Evolutionary conservation across 495 filamentous ascomycete species (phyloP), one percentile per base, ranked within the genome.

Genomic region (Hypoxylon fuscum): DNA sequence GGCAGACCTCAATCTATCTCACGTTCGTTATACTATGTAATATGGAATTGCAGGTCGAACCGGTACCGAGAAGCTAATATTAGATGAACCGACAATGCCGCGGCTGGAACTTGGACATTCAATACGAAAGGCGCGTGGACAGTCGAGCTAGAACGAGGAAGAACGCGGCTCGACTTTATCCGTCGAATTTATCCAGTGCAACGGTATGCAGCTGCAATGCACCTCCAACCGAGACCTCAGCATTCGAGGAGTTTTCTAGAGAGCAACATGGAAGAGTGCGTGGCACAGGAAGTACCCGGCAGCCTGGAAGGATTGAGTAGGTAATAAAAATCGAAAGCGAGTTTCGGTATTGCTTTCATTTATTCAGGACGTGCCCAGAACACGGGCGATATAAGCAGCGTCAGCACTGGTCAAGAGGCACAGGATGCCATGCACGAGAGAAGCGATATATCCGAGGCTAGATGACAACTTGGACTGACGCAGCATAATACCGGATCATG

Each of bases 221-320:
- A 66, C 44, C 55, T 48, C 34, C 25, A 32, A 56, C 55, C 25
- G 40, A 40, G 41, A 52, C 51, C 50, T 60, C 55, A n/a, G 35
- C 45, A 45, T 48, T 51, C 51, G 31, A 51, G 62, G 41, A 60
- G 45, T 15, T 41, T 5, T 55, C 11, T n/a, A 41, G 45, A 14
- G 14, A 59, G 40, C 46, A 32, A n/a, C n/a, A n/a, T n/a, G n/a
- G n/a, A 43, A 46, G 7, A 29, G 34, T 29, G 46, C 34, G 44
- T 66, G 46, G 51, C 31, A 43, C 40, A 40, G n/a, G n/a, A n/a
- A 56, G 42, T 48, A 54, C 18, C 63, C 63, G 57, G 57, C 42
- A 61, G 57, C 63, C 52, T 58, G 63, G 63, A 66, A 60, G 63
- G 53, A 66, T 58, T 57, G 20, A 54, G 51, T 66, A 58, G 63